A percentile compares a stretch with the other conserved stretches of the same genome.
Evolutionary conservation across 2,329 filamentous ascomycete species (phyloP).

Genomic region (Diplocarpon mali): DNA sequence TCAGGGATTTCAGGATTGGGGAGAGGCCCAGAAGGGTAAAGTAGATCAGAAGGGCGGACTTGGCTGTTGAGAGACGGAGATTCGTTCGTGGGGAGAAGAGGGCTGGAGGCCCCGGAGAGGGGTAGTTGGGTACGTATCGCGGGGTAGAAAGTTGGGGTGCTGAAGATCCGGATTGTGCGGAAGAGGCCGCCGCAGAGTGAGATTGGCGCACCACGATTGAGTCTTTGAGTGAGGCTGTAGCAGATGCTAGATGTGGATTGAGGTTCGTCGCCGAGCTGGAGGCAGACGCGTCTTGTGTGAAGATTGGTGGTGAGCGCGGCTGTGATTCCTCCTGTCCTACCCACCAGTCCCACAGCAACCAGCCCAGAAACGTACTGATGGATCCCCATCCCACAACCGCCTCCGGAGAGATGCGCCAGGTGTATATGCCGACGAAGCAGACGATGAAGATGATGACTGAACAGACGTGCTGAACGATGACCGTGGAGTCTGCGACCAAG

Average conservation of each 20-base stretch:
- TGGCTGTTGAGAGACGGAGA: slow-evolving; percentile 67
- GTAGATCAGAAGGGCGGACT: slow-evolving; percentile 88
- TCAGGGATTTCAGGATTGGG: slow-evolving; percentile 94
- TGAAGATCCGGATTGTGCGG: slow-evolving; percentile 35
- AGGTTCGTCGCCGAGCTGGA: slow-evolving; percentile 23
- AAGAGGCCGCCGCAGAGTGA: slow-evolving; percentile 43
- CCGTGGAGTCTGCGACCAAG: slow-evolving; percentile 84
- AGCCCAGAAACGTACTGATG: slow-evolving; percentile 72
- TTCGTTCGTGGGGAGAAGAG: slow-evolving; percentile 35
- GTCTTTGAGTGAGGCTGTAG: not conserved
- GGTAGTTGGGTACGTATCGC: slow-evolving; percentile 25
- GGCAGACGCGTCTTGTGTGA: slow-evolving; percentile 22
- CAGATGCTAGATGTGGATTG: slow-evolving; percentile 20
- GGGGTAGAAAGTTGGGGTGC: slow-evolving; percentile 14
- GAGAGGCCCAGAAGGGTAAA: slow-evolving; percentile 84
- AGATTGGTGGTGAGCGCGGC: slow-evolving; percentile 10
- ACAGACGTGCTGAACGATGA: slow-evolving; percentile 94
- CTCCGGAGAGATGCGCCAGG: slow-evolving; percentile 80
- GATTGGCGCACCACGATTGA: slow-evolving; percentile 29
- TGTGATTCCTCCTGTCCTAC: slow-evolving; percentile 53
- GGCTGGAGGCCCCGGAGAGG: slow-evolving; percentile 17
- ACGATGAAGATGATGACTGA: slow-evolving; percentile 91
- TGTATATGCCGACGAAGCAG: slow-evolving; percentile 83
- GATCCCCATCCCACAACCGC: slow-evolving; percentile 79
- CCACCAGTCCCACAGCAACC: slow-evolving; percentile 90